Conservation (phyloP, 208 protist species). For the Sergeia podlipaevii region DNA sequence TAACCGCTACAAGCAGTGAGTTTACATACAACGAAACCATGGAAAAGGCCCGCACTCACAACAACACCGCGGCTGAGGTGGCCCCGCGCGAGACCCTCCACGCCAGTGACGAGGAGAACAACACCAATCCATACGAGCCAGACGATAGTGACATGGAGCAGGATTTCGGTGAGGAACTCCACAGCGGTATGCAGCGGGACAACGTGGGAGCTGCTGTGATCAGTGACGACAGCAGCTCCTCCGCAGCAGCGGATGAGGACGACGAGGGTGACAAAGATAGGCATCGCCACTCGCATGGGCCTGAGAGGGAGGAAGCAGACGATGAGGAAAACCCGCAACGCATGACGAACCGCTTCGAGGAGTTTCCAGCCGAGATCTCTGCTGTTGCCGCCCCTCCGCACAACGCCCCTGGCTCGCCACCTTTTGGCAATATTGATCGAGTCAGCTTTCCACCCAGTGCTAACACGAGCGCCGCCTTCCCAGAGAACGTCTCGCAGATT, state of each 20-base stretch:
- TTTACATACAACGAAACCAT: slow-evolving; percentile 11
- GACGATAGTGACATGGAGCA: slow-evolving; percentile 8
- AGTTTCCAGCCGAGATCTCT: slow-evolving; percentile 1
- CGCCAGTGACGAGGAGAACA: slow-evolving; percentile 32
- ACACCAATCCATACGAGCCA: slow-evolving; percentile 25
- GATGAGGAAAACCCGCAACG: background rate
- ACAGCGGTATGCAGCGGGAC: background rate
- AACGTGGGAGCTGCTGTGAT: slow-evolving; percentile 6
- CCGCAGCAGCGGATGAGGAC: background rate
- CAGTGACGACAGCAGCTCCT: slow-evolving; percentile 10
- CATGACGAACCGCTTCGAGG: slow-evolving; percentile 7
- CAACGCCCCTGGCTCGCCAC: no score
- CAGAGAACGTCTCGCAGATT: slow-evolving; percentile 15
- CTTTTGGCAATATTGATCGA: background rate
- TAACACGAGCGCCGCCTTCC: slow-evolving; percentile 25
- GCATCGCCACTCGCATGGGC: background rate
- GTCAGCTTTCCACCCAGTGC: background rate
- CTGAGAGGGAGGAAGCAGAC: background rate
- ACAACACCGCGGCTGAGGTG: background rate
- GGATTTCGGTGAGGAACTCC: background rate
- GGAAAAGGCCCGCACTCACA: slow-evolving; percentile 3
- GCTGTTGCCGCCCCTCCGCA: slow-evolving; percentile 6
- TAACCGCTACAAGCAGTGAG: background rate
- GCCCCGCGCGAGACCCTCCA: slow-evolving; percentile 22
- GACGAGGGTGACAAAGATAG: background rate